These are phyloP conservation scores for Claviceps cyperi DNA, from an alignment of 2,329 filamentous ascomycete species.

Conservation along the genomic window DNA sequence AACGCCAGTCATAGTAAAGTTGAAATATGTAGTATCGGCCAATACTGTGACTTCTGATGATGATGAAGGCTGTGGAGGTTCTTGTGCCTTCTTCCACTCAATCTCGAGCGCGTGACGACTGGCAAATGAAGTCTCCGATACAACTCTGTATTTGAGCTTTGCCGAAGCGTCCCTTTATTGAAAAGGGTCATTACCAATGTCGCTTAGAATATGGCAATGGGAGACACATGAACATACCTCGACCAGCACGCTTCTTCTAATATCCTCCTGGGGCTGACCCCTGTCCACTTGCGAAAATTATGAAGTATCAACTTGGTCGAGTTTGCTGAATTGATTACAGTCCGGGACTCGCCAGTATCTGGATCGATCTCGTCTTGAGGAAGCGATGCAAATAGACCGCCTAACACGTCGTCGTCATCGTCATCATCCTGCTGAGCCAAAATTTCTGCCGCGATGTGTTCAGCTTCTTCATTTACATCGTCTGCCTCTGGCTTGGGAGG, in stretches of 20 bases:
- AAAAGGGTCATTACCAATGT: not conserved
- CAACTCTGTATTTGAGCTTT: constrained; percentile 49
- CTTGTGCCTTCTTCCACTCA: constrained; percentile 64
- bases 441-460: constrained; percentile 43
- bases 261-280: constrained; percentile 59
- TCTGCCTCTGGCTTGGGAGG: constrained; percentile 13
- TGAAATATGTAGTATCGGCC: constrained; percentile 37
- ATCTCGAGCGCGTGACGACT: constrained; percentile 64
- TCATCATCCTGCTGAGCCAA: constrained; percentile 41
- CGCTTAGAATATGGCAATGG: not conserved
- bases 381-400: constrained; percentile 41
- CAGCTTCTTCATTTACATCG: constrained; percentile 41
- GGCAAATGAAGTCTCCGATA: constrained; percentile 62
- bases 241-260: constrained; percentile 81
- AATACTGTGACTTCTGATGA: constrained; percentile 29
- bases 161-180: constrained; percentile 49
- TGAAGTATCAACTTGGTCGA: constrained; percentile 48
- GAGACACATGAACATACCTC: constrained; percentile 31
- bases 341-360: constrained; percentile 41
- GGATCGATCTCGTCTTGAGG: constrained; percentile 47
- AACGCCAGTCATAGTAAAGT: constrained; percentile 59
- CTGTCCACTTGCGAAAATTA: constrained; percentile 74
- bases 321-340: constrained; percentile 36
- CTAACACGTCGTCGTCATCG: constrained; percentile 37
- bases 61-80: constrained; percentile 20